These are phyloP conservation scores for sweet orange (Citrus sinensis) DNA, from an alignment of 345 rosid species.

Conservation along the genomic window DNA sequence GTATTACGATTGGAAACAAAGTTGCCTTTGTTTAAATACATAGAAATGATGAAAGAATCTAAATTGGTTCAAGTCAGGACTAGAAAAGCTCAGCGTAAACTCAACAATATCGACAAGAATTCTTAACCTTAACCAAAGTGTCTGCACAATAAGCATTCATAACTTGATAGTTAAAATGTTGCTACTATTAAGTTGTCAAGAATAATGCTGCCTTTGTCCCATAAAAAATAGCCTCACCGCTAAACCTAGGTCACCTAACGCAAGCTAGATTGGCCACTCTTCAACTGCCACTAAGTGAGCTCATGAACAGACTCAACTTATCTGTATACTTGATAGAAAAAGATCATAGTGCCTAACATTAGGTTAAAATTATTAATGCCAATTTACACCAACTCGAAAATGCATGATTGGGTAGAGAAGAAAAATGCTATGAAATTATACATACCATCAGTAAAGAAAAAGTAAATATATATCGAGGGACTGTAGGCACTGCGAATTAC, in stretches of 20 bases:
- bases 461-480: background rate
- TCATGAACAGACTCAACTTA: background rate
- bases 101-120: background rate
- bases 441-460: conserved; percentile 17
- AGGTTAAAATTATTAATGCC: background rate
- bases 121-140: background rate
- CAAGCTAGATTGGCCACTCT: background rate
- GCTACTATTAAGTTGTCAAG: background rate
- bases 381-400: conserved; percentile 1
- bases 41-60: background rate
- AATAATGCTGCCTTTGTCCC: background rate
- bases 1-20: background rate
- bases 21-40: background rate
- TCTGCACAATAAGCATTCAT: background rate
- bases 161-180: background rate
- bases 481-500: background rate
- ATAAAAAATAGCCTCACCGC: background rate
- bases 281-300: background rate
- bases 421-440: background rate
- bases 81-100: background rate
- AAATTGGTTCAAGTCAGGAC: background rate
- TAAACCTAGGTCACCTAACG: background rate
- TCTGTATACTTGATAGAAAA: background rate
- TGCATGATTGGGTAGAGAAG: background rate
- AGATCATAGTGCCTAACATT: no score